These are phyloP conservation scores for Naganishia antarctica DNA, from an alignment of 768 basidiomycete species.

Conservation along the genomic window DNA sequence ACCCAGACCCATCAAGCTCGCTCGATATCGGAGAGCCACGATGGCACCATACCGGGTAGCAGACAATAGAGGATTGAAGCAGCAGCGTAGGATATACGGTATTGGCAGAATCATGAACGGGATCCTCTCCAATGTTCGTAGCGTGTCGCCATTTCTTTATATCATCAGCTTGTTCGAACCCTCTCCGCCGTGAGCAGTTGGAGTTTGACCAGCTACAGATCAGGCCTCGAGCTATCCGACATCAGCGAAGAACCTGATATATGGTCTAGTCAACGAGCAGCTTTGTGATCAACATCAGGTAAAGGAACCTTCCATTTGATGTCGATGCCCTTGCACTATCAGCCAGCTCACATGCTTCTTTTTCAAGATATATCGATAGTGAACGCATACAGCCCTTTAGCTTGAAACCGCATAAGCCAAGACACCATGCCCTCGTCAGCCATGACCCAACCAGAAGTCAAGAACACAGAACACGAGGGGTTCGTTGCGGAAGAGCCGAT, in stretches of 20 bases:
- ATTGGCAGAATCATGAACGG: too few relatives aligned
- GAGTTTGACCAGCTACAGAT: neutral
- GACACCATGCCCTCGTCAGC: neutral
- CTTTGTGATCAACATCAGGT: neutral
- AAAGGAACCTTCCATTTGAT: neutral
- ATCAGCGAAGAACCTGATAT: constrained; percentile 1
- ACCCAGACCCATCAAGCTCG: too few relatives aligned
- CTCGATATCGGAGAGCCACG: too few relatives aligned
- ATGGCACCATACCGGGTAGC: too few relatives aligned
- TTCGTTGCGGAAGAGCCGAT: neutral
- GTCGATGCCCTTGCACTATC: too few relatives aligned
- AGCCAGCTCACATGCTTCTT: neutral
- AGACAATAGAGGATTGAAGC: too few relatives aligned
- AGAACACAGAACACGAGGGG: neutral
- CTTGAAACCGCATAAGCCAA: neutral
- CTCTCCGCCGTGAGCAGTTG: too few relatives aligned
- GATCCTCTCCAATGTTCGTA: too few relatives aligned
- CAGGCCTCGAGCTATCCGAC: neutral
- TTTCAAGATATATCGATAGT: constrained; percentile 7
- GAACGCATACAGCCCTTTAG: neutral
- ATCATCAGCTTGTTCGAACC: too few relatives aligned
- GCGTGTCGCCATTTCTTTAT: too few relatives aligned
- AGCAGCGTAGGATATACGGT: too few relatives aligned
- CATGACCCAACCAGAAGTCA: neutral
- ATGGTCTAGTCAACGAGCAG: constrained; percentile 15